Percentiles rank a stretch among this genome's conserved stretches.
phyloP scores from a whole-genome alignment of 139 green algal genomes.

The Coelastrella sp. region DNA sequence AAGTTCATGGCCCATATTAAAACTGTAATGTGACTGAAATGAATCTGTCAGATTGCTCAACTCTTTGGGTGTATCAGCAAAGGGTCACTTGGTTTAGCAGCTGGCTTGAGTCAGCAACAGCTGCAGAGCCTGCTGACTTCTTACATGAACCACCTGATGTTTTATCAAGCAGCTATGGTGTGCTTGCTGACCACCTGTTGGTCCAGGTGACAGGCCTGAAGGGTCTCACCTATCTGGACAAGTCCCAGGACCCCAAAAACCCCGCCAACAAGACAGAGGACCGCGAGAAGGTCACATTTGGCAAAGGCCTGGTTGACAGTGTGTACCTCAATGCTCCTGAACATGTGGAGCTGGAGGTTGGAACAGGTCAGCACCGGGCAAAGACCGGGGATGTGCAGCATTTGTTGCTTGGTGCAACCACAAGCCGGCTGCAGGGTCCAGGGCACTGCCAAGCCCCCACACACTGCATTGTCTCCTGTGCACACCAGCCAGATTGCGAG shows the following conservation, averaged over 20 bases:
- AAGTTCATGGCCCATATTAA: too few relatives aligned
- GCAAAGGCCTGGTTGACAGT: slow-evolving; percentile 68
- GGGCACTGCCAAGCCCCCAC: too few relatives aligned
- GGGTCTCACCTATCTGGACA: slow-evolving; percentile 92
- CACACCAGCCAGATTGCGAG: background rate
- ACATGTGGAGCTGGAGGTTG: slow-evolving; percentile 81
- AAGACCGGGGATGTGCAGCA: background rate
- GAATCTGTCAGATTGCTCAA: too few relatives aligned
- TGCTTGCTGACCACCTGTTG: too few relatives aligned
- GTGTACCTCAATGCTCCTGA: slow-evolving; percentile 88
- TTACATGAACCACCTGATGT: too few relatives aligned
- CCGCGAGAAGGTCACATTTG: slow-evolving; percentile 75
- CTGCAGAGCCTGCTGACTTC: too few relatives aligned
- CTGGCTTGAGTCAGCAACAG: too few relatives aligned
- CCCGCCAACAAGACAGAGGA: slow-evolving; percentile 74
- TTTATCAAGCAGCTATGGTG: too few relatives aligned
- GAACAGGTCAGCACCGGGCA: slow-evolving; percentile 32
- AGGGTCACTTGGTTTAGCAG: too few relatives aligned
- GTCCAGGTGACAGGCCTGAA: slow-evolving; percentile 59
- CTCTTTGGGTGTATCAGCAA: too few relatives aligned
- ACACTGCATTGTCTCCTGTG: background rate
- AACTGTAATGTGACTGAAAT: too few relatives aligned
- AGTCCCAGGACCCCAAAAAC: slow-evolving; percentile 83
- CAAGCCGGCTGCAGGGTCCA: background rate
- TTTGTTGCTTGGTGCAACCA: background rate